Conservation (phyloP, 495 filamentous ascomycete species). For the Penicillium taxi region DNA sequence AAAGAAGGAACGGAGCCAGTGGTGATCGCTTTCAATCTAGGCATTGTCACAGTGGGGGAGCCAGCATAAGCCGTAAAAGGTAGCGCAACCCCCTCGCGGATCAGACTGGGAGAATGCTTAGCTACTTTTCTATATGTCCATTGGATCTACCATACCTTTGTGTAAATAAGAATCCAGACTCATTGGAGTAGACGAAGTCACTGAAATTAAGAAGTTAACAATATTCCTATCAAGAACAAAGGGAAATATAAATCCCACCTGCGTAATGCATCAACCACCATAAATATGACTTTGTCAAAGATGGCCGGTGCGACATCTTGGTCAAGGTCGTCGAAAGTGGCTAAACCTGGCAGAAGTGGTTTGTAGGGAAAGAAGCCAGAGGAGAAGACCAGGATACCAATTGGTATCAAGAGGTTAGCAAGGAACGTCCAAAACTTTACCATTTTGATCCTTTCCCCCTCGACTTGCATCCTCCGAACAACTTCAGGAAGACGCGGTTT, state of each 20-base stretch:
- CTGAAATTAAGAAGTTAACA: no score
- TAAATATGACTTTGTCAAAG: slow-evolving; percentile 89
- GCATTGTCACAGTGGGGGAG: slow-evolving; percentile 97
- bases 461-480: slow-evolving; percentile 4
- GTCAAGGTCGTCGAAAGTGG: slow-evolving; percentile 47
- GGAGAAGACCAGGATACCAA: slow-evolving; percentile 75
- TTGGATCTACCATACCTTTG: slow-evolving; percentile 57
- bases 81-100: slow-evolving; percentile 69
- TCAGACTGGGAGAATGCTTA: slow-evolving; percentile 51
- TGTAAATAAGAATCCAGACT: slow-evolving; percentile 80
- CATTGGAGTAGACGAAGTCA: slow-evolving; percentile 84
- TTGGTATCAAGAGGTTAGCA: slow-evolving; percentile 67
- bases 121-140: neutral
- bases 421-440: slow-evolving; percentile 18
- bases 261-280: slow-evolving; percentile 93
- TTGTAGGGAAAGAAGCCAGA: slow-evolving; percentile 98
- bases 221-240: neutral
- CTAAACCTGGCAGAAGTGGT: slow-evolving; percentile 77
- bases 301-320: slow-evolving; percentile 42
- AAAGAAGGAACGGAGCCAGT: slow-evolving; percentile 96
- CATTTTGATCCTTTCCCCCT: no score
- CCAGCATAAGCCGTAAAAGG: slow-evolving; percentile 96
- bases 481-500: no score
- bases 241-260: slow-evolving; percentile 47
- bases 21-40: slow-evolving; percentile 92